A percentile compares a stretch with the other conserved stretches of the same genome.
These are phyloP conservation scores for Polytrichum commune DNA, from an alignment of 225 moss, liverwort and hornwort genomes.

Conservation along the genomic window DNA sequence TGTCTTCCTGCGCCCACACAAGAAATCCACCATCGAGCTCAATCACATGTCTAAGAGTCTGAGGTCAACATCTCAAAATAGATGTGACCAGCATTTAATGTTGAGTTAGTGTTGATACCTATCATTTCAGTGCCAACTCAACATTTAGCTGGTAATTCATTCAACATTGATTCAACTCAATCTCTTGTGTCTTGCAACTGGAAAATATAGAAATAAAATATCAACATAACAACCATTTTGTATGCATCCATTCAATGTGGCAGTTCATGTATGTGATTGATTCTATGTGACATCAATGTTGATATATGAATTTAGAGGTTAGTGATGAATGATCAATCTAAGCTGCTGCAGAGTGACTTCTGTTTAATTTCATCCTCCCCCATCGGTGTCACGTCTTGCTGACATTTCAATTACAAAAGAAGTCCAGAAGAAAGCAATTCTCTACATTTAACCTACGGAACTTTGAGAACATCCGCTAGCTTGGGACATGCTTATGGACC, in stretches of 20 bases:
- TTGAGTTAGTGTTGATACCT: too few relatives aligned
- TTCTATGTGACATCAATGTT: too few relatives aligned
- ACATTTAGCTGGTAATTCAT: too few relatives aligned
- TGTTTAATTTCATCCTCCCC: not conserved
- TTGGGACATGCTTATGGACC: too few relatives aligned
- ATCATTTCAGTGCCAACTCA: too few relatives aligned
- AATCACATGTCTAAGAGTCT: too few relatives aligned
- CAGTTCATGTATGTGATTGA: too few relatives aligned
- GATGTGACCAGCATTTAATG: too few relatives aligned
- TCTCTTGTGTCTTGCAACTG: too few relatives aligned
- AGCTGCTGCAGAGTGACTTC: not conserved
- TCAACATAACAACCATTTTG: not conserved
- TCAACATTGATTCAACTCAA: too few relatives aligned
- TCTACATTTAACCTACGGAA: not conserved
- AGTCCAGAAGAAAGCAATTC: not conserved
- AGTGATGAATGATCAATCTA: not conserved
- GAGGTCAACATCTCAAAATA: too few relatives aligned
- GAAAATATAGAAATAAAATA: not conserved
- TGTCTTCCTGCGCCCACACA: constrained; percentile 54
- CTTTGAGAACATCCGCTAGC: too few relatives aligned
- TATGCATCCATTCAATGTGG: not conserved
- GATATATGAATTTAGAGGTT: not conserved
- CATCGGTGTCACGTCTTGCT: not conserved
- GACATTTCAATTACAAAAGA: not conserved
- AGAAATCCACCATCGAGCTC: not conserved